These are phyloP conservation scores for Globisporangium takayamanum DNA, from an alignment of 352 stramenopile species.

Conservation along the genomic window DNA sequence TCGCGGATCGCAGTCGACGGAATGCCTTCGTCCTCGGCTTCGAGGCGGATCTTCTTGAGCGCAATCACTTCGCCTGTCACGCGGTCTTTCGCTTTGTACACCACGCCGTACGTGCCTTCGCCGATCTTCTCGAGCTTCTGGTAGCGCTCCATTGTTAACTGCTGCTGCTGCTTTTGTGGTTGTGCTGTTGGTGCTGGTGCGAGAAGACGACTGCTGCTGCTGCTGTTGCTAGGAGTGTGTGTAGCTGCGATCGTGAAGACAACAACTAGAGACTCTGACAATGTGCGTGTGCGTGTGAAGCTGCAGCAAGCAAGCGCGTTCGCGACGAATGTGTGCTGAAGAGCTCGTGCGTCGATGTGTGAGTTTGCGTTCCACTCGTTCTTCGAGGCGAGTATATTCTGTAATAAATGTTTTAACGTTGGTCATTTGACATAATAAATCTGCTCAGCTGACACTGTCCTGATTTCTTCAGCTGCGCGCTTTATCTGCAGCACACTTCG, in stretches of 20 bases:
- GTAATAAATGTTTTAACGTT: too few species aligned
- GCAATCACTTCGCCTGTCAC: constrained; percentile 97
- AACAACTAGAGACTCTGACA: too few species aligned
- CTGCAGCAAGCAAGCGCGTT: too few species aligned
- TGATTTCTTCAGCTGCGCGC: constrained; percentile 2
- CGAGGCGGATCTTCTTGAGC: constrained; percentile 99
- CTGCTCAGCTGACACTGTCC: too few species aligned
- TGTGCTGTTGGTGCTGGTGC: background rate
- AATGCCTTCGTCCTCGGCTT: constrained; percentile 97
- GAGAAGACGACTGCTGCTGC: background rate
- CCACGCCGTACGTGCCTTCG: constrained; percentile 98
- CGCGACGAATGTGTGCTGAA: too few species aligned
- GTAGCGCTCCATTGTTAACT: constrained; percentile 83
- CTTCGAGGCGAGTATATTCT: background rate
- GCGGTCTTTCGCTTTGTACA: constrained; percentile 99
- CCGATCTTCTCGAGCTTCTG: constrained; percentile 96
- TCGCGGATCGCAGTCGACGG: constrained; percentile 98
- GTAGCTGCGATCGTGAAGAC: too few species aligned
- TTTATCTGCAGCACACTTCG: background rate
- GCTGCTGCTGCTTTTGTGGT: background rate
- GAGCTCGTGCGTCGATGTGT: background rate
- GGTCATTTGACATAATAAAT: too few species aligned
- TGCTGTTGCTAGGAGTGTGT: background rate
- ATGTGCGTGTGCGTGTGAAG: too few species aligned
- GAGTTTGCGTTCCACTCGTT: constrained; percentile 13